Percentiles rank a stretch among this genome's conserved stretches.
Evolutionary conservation across 2,329 filamentous ascomycete species (phyloP).

Genomic region (Trichoderma sp.): DNA sequence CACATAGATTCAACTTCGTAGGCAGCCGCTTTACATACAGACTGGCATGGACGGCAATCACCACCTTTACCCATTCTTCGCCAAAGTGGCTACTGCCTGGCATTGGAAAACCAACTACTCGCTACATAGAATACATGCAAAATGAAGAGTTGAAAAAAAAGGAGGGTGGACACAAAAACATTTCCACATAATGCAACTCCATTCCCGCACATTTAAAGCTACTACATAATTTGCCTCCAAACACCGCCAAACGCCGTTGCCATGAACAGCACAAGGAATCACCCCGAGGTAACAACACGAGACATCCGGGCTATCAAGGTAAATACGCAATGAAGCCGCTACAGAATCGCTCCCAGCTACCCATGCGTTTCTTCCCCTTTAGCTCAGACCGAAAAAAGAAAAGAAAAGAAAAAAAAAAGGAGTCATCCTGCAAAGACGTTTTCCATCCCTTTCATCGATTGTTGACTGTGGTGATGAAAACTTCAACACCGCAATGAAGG

Average conservation of each 20-base stretch:
- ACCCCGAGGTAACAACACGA: background rate
- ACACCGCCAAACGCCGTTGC: constrained; percentile 35
- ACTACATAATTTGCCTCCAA: constrained; percentile 31
- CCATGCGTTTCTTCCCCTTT: constrained; percentile 14
- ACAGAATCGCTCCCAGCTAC: constrained; percentile 21
- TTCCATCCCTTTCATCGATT: background rate
- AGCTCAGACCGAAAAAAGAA: constrained; percentile 13
- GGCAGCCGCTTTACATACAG: background rate
- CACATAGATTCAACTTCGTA: background rate
- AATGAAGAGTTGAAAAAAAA: background rate
- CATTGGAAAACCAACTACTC: background rate
- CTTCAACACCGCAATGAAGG: background rate
- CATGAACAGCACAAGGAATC: constrained; percentile 29
- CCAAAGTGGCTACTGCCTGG: background rate
- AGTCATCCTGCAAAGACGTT: background rate
- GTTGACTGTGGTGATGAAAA: background rate
- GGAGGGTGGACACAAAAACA: background rate
- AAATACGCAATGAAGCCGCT: constrained; percentile 22
- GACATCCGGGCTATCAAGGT: constrained; percentile 25
- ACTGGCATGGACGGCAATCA: background rate
- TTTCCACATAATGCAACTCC: constrained; percentile 12
- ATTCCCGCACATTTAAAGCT: constrained; percentile 26
- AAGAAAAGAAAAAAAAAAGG: constrained; percentile 19
- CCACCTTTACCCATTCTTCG: background rate
- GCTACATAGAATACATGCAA: background rate